phyloP scores from a whole-genome alignment of 2,329 filamentous ascomycete species.

The Cercospora beticola region DNA sequence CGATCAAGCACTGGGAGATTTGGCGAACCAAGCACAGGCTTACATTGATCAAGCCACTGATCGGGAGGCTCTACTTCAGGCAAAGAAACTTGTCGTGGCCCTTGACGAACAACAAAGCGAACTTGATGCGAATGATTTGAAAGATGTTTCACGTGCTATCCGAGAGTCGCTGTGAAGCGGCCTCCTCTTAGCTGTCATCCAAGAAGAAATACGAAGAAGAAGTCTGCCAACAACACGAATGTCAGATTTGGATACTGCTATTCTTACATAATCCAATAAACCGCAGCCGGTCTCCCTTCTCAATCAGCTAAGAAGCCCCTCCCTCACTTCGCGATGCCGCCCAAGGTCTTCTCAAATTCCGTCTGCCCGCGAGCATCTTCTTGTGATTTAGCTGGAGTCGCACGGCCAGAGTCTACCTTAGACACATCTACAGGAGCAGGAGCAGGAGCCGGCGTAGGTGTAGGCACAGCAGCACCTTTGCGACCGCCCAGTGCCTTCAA shows the following conservation, averaged over 20 bases:
- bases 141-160: not conserved
- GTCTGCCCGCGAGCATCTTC: not conserved
- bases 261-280: not conserved
- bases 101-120: not conserved
- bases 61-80: not conserved
- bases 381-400: not conserved
- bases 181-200: not conserved
- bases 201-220: not conserved
- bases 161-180: not conserved
- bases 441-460: not conserved
- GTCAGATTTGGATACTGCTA: not conserved
- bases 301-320: not conserved
- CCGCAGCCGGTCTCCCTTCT: not conserved
- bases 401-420: not conserved
- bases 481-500: not conserved
- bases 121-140: not conserved
- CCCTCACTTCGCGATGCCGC: not conserved
- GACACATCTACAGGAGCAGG: not conserved
- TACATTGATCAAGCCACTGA: not conserved
- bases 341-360: not conserved
- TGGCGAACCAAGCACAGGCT: not conserved
- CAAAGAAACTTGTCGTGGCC: not conserved
- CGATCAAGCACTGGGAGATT: not conserved
- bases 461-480: not conserved
- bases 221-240: not conserved